Conservation (phyloP, 495 filamentous ascomycete genomes). For the Neurospora sp. region DNA sequence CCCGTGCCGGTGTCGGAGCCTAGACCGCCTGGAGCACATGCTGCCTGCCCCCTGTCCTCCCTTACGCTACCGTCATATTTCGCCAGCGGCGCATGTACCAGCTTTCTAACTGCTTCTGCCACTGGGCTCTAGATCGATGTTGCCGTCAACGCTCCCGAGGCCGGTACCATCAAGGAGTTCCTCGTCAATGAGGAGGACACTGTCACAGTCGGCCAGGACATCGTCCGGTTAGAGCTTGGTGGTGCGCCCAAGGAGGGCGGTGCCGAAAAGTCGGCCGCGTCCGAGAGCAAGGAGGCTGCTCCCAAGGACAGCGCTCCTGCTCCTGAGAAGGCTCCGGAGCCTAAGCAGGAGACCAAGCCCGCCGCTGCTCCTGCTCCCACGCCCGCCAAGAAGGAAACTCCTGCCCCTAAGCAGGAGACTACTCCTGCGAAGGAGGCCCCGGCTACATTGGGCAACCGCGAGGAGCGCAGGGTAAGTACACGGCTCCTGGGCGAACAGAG, state of each 20-base stretch:
- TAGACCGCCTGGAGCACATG: not conserved
- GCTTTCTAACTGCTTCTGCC: not conserved
- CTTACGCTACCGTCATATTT: not conserved
- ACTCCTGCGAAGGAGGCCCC: slow-evolving; percentile 33
- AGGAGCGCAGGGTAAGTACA: slow-evolving; percentile 72
- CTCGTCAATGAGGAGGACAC: slow-evolving; percentile 93
- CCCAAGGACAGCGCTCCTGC: slow-evolving; percentile 44
- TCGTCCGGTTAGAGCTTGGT: slow-evolving; percentile 75
- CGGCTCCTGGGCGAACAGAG: not conserved
- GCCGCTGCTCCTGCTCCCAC: slow-evolving; percentile 23
- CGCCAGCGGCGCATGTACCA: slow-evolving; percentile 1
- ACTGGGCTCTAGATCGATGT: slow-evolving; percentile 69
- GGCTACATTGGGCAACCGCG: slow-evolving; percentile 57
- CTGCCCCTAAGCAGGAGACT: slow-evolving; percentile 31
- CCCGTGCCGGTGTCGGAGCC: not conserved
- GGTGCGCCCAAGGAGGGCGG: slow-evolving; percentile 45
- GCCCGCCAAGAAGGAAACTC: slow-evolving; percentile 15
- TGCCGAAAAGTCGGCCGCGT: slow-evolving; percentile 35
- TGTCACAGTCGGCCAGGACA: slow-evolving; percentile 85
- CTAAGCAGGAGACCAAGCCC: slow-evolving; percentile 26
- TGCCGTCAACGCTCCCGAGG: slow-evolving; percentile 85
- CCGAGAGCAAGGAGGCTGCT: slow-evolving; percentile 51
- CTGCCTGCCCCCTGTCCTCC: not conserved
- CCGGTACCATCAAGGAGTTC: slow-evolving; percentile 85
- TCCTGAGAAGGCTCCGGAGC: slow-evolving; percentile 40